Evolutionary conservation across 768 basidiomycete species (phyloP).

Genomic region (Amylocystis lapponica): DNA sequence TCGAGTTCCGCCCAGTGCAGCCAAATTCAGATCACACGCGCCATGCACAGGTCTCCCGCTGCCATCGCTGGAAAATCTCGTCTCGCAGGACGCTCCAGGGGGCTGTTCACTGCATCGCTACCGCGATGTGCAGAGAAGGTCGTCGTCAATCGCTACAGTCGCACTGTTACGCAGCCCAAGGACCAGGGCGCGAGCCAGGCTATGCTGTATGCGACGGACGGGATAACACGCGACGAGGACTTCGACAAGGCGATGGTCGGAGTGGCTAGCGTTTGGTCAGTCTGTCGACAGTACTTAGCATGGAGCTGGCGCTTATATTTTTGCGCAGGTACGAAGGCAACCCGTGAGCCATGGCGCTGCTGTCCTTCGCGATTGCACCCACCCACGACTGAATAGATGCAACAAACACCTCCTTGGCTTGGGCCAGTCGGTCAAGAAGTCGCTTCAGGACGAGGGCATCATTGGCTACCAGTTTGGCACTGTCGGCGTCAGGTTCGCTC

Average conservation of each 20-base stretch:
- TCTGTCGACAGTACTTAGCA: conserved; percentile 10
- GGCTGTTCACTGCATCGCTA: conserved; percentile 10
- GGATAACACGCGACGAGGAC: conserved; percentile 72
- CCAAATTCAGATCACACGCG: too few relatives aligned
- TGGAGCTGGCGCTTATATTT: conserved; percentile 11
- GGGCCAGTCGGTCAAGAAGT: conserved; percentile 82
- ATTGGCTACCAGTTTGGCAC: conserved; percentile 98
- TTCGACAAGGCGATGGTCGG: conserved; percentile 97
- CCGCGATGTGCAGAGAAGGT: conserved; percentile 19
- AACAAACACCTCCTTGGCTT: conserved; percentile 90
- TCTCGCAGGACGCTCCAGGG: not conserved
- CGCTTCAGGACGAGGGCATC: conserved; percentile 60
- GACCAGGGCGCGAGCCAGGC: conserved; percentile 97
- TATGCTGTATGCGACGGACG: conserved; percentile 99
- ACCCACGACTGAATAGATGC: conserved; percentile 51
- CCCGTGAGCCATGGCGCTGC: conserved; percentile 72
- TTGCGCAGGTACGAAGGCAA: conserved; percentile 91
- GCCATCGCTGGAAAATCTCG: too few relatives aligned
- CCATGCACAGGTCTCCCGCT: conserved; percentile 11
- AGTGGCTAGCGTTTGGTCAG: conserved; percentile 92
- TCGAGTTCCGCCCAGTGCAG: too few relatives aligned
- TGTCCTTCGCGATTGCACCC: not conserved
- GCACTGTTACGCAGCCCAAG: conserved; percentile 84
- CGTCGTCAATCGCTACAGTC: conserved; percentile 60
- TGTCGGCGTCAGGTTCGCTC: conserved; percentile 60